Base-by-base conservation (phyloP, 2,329 filamentous ascomycete species). In the Ceratocystis alfenasii region DNA sequence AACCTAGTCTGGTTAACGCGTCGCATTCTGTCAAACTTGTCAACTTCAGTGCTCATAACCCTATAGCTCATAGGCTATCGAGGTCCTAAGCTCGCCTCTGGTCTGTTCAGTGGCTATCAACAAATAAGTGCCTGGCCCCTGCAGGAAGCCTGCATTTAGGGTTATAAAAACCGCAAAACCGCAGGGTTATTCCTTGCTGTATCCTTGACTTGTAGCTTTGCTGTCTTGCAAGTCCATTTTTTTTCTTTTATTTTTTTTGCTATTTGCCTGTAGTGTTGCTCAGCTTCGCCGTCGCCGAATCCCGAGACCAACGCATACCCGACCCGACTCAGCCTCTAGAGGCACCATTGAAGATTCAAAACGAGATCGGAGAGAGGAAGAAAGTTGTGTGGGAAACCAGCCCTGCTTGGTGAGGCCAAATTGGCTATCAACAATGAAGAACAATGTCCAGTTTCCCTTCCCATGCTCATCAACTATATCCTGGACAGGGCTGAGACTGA, bases 271-370 rank as follows among this genome's bases (percentile, higher is more conserved):
- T 20, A 59, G 17, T 8, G 20, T 15, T 36, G 25, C 17, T 59
- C 28, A 33, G 53, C 28, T 33, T 59, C 55, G 55, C 55, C 55
- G 17, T 59, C 55, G 55, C 55, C 55, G 55, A 59, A 59, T n/a
- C 55, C 55, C 55, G 55, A 30, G 30, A 28, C 50, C 8, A 41
- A 41, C 36, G 36, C 36, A 12, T 41, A 15, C 36, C 12, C 36
- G 36, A 41, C 10, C 36, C 36, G 36, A 41, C 36, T 15, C 3
- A 41, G 12, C 28, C 28, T n/a, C 1, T 17, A 7, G 12, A 30
- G 17, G 55, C 7, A 36, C 15, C 12, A 25, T 33, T 3, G 33
- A 36, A 59, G 15, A 33, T n/a, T 5, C 28, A 5, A 36, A 59
- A n/a, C 25, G 33, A 30, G 12, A 15, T 53, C 22, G 25, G 20